Percentiles rank a stretch among this genome's conserved stretches.
Conservation (phyloP, 179 eudicot species). For the Corrigiola litoralis region DNA sequence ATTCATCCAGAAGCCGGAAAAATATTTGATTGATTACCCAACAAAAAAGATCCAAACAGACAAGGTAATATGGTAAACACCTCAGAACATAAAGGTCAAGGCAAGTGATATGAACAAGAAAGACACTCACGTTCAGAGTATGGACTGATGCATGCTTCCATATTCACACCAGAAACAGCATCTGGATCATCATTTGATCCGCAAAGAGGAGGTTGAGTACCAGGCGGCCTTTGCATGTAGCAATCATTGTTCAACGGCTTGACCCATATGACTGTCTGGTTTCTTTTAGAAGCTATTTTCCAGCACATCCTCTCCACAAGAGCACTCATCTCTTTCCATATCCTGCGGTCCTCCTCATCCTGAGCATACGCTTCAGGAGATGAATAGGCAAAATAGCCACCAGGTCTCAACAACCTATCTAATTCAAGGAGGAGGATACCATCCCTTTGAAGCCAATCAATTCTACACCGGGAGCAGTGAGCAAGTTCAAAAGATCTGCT, state of each 20-base stretch:
- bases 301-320: conserved; percentile 98
- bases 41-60: background rate
- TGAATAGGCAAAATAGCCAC: conserved; percentile 97
- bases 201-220: conserved; percentile 92
- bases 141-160: conserved; percentile 96
- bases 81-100: background rate
- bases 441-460: conserved; percentile 98
- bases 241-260: conserved; percentile 94
- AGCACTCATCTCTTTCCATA: conserved; percentile 95
- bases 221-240: conserved; percentile 76
- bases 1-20: too few relatives aligned
- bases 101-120: conserved; percentile 5
- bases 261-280: conserved; percentile 96
- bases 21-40: too few relatives aligned
- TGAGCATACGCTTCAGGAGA: conserved; percentile 99
- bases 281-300: conserved; percentile 83
- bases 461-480: conserved; percentile 98
- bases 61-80: background rate
- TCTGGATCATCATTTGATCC: conserved; percentile 83
- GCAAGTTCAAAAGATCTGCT: conserved; percentile 96
- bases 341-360: conserved; percentile 94
- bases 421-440: conserved; percentile 92
- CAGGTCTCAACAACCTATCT: conserved; percentile 90
- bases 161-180: conserved; percentile 71
- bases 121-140: conserved; percentile 85